These are phyloP conservation scores for Pleurozium schreberi DNA, from an alignment of 225 moss, liverwort and hornwort genomes.

Conservation along the genomic window DNA sequence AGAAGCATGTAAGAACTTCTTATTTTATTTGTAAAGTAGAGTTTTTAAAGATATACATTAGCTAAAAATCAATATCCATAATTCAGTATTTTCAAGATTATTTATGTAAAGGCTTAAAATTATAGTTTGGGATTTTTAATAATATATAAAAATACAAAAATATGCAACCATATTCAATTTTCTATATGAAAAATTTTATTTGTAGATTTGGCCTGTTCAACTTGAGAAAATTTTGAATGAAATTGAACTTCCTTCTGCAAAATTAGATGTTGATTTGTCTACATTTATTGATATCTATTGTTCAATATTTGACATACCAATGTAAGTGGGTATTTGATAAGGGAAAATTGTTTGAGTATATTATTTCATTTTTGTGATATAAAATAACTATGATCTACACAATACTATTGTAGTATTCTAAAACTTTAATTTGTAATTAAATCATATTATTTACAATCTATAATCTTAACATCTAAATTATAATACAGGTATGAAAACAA, in stretches of 20 bases:
- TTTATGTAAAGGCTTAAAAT: too few species aligned
- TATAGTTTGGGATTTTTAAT: too few species aligned
- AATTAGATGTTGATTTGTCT: constrained; percentile 53
- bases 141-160: fast-evolving
- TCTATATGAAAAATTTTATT: background rate
- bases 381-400: too few species aligned
- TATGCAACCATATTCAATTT: background rate
- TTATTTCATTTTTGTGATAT: too few species aligned
- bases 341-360: fast-evolving
- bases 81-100: background rate
- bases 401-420: too few species aligned
- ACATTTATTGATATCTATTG: constrained; percentile 71
- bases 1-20: background rate
- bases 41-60: background rate
- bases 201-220: constrained; percentile 51
- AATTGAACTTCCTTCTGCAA: constrained; percentile 32
- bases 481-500: constrained; percentile 40
- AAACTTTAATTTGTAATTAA: fast-evolving
- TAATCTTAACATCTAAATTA: background rate
- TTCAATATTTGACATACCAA: constrained; percentile 67
- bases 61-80: background rate
- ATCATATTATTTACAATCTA: background rate
- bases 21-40: background rate
- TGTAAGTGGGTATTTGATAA: constrained; percentile 24
- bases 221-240: constrained; percentile 32